Conservation (phyloP, 495 filamentous ascomycete genomes). For the Aspergillus hancockii region DNA sequence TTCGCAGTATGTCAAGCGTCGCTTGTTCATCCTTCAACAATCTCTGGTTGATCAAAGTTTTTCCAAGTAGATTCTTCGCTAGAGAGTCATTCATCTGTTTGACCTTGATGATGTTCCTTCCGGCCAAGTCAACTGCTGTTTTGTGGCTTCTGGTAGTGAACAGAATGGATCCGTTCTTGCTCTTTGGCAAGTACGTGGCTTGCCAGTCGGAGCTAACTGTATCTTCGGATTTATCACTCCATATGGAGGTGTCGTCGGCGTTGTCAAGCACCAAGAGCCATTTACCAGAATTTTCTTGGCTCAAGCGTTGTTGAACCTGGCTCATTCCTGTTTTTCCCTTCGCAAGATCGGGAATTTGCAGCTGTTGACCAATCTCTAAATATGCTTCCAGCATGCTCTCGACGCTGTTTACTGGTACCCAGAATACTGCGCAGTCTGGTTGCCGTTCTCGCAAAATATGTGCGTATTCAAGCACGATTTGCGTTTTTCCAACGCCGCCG, state of each 20-base stretch:
- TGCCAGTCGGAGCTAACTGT: constrained; percentile 1
- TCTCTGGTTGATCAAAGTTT: constrained; percentile 23
- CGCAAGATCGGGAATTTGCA: constrained; percentile 24
- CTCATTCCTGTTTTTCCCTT: constrained; percentile 14
- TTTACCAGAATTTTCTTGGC: constrained; percentile 18
- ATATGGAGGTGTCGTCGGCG: constrained; percentile 36
- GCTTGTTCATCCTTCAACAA: constrained; percentile 19
- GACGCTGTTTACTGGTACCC: constrained; percentile 43
- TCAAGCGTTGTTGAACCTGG: constrained; percentile 31
- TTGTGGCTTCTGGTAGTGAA: constrained; percentile 40
- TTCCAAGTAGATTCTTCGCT: constrained; percentile 23
- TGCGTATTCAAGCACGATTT: constrained; percentile 49
- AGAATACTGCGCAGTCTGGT: constrained; percentile 49
- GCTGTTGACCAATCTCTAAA: constrained; percentile 32
- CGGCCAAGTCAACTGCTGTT: constrained; percentile 26
- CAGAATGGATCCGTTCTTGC: constrained; percentile 30
- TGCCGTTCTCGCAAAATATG: constrained; percentile 38
- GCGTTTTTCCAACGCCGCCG: constrained; percentile 53
- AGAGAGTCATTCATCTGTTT: constrained; percentile 26
- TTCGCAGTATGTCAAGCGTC: constrained; percentile 22
- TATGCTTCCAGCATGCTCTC: constrained; percentile 48
- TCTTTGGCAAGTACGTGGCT: constrained; percentile 27
- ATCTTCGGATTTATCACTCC: constrained; percentile 12
- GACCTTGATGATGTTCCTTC: constrained; percentile 21
- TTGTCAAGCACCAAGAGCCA: constrained; percentile 48